These are phyloP conservation scores for Saccharomyces hybrid DNA, from an alignment of 1,139 yeast genomes.

Conservation along the genomic window DNA sequence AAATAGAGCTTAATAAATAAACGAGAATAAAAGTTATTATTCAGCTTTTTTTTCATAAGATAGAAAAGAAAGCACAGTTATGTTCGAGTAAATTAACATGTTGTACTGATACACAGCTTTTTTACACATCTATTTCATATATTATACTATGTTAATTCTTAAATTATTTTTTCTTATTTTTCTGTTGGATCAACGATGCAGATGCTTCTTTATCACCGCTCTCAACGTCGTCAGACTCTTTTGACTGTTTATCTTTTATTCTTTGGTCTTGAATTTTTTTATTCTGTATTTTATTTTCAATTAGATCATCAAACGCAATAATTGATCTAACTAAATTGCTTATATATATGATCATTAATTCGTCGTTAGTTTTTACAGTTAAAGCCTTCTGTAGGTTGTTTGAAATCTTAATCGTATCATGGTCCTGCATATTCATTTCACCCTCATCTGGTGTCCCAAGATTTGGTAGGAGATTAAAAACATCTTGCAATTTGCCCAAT, in stretches of 20 bases:
- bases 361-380: slow-evolving; percentile 90
- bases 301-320: slow-evolving; percentile 92
- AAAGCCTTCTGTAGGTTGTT: slow-evolving; percentile 70
- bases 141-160: neutral
- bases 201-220: neutral
- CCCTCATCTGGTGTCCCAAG: slow-evolving; percentile 37
- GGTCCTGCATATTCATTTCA: slow-evolving; percentile 23
- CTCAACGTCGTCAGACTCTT: neutral
- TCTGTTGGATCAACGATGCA: neutral
- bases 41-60: neutral
- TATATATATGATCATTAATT: slow-evolving; percentile 86
- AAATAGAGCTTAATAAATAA: neutral
- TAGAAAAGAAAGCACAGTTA: neutral
- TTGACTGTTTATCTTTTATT: slow-evolving; percentile 13
- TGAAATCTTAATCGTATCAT: slow-evolving; percentile 18
- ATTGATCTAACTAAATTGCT: slow-evolving; percentile 88
- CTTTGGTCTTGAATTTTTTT: slow-evolving; percentile 43
- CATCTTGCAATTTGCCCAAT: slow-evolving; percentile 88
- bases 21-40: neutral
- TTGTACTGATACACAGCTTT: neutral
- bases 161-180: neutral
- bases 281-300: slow-evolving; percentile 89
- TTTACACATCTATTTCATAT: neutral
- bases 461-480: slow-evolving; percentile 87
- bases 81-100: neutral